Evolutionary conservation across 73 alveolate genomes (phyloP).

Genomic region (Paramecium primaurelia): DNA sequence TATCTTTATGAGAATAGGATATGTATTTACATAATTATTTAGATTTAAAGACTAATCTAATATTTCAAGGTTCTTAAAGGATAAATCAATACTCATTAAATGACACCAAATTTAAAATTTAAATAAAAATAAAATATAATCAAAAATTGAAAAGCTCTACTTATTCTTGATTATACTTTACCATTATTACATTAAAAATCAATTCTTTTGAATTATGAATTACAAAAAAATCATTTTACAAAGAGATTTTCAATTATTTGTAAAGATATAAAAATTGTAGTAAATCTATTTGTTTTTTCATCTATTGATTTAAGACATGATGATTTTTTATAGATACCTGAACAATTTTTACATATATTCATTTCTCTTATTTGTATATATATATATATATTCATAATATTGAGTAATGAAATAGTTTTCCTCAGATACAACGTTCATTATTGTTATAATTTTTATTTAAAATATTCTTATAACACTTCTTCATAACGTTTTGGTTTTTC

Average conservation of each 20-base stretch:
- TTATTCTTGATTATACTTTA: background rate
- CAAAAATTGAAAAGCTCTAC: background rate
- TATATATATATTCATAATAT: background rate
- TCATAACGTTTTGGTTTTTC: conserved; percentile 4
- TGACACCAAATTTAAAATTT: conserved; percentile 1
- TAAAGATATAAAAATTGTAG: background rate
- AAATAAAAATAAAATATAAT: background rate
- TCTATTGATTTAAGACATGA: background rate
- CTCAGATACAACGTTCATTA: background rate
- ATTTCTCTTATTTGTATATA: background rate
- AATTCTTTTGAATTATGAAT: too few relatives aligned
- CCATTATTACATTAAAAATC: background rate
- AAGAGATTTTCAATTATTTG: background rate
- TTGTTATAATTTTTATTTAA: conserved; percentile 24
- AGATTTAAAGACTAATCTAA: background rate
- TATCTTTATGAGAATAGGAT: background rate
- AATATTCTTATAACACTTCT: conserved; percentile 17
- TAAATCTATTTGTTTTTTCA: background rate
- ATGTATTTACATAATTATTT: background rate
- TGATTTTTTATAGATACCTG: background rate
- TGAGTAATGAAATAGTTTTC: background rate
- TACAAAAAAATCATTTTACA: background rate
- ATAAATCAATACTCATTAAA: conserved; percentile 21
- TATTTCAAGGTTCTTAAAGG: background rate
- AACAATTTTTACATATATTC: background rate